Base-by-base conservation (phyloP, 306 rosid species). In the Rosa chinensis region DNA sequence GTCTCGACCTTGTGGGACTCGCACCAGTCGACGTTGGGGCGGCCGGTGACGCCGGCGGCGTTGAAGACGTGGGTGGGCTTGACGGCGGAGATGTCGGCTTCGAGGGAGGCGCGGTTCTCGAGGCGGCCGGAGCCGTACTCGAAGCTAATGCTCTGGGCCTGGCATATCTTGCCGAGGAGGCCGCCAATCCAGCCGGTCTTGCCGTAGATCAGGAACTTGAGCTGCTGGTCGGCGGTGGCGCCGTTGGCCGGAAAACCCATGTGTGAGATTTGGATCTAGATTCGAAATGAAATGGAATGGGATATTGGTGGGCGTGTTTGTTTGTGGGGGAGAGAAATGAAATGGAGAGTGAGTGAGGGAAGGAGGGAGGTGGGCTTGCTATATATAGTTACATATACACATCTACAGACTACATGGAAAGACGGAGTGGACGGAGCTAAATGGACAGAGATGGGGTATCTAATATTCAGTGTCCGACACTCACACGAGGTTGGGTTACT, bases 1-100 rank as follows among this genome's bases (percentile, higher is more conserved):
- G 98, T 93, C 82, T 93, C 97, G 13, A 91, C 93, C 86, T 93
- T 93, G 71, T 93, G 98, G 6, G 95, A 85, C 63, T 93, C 98
- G 83, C 98, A 93, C 98, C 97, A 93, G 78, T 93, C 98, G 64
- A 93, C 98, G 84, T 93, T 93, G 21, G 98, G 98, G 37, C 98
- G 89, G 25, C 98, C 98, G 0, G 97, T 91, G 32, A 93, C 95
- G 0, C 98, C 98, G 9, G 97, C 98, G 5, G 98, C 97, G 85
- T 91, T 93, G 88, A 93, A 91, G 62, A 93, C 97, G 71, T 93
- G 98, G 55, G 74, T 91, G 0, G 98, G 98, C 18, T 85, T 90
- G 39, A 77, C 83, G 55, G 89, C 74, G 50, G 84, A 79, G 47
- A 91, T 64, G 83, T 91, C 97, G 2, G 95, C 92, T 59, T 85